These are phyloP conservation scores for Selaginella tamariscina DNA, from an alignment of 75 land plant species.

Conservation along the genomic window DNA sequence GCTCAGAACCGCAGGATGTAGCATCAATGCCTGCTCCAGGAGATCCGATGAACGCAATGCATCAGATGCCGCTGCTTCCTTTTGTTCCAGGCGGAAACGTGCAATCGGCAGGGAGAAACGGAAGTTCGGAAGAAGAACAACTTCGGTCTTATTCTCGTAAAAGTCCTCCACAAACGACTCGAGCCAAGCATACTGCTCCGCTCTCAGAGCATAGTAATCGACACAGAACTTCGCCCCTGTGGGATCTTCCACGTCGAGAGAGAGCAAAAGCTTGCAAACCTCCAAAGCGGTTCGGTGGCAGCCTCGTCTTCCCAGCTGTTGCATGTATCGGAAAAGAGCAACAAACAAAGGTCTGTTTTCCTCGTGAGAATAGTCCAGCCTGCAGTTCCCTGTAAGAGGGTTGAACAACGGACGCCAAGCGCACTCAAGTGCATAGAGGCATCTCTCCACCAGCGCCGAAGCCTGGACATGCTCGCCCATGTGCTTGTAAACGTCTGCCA, in stretches of 20 bases:
- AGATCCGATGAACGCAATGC: slow-evolving; percentile 49
- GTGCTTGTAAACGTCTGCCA: slow-evolving; percentile 80
- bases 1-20: slow-evolving; percentile 66
- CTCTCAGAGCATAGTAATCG: slow-evolving; percentile 83
- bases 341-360: slow-evolving; percentile 63
- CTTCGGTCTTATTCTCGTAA: slow-evolving; percentile 44
- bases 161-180: slow-evolving; percentile 48
- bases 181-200: slow-evolving; percentile 81
- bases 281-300: slow-evolving; percentile 93
- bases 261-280: slow-evolving; percentile 80
- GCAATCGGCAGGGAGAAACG: slow-evolving; percentile 73
- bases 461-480: slow-evolving; percentile 71
- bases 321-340: slow-evolving; percentile 72
- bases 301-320: slow-evolving; percentile 81
- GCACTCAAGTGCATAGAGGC: slow-evolving; percentile 86
- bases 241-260: slow-evolving; percentile 85
- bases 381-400: slow-evolving; percentile 53
- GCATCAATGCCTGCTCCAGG: slow-evolving; percentile 89
- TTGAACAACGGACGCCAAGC: slow-evolving; percentile 90
- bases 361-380: slow-evolving; percentile 48
- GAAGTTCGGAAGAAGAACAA: slow-evolving; percentile 80
- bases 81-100: slow-evolving; percentile 54
- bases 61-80: slow-evolving; percentile 8
- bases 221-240: slow-evolving; percentile 73
- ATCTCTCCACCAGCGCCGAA: slow-evolving; percentile 55